Percentiles rank a stretch among this genome's conserved stretches.
Evolutionary conservation across 495 filamentous ascomycete genomes (phyloP).

Genomic region (Tuber microsphaerosporum): DNA sequence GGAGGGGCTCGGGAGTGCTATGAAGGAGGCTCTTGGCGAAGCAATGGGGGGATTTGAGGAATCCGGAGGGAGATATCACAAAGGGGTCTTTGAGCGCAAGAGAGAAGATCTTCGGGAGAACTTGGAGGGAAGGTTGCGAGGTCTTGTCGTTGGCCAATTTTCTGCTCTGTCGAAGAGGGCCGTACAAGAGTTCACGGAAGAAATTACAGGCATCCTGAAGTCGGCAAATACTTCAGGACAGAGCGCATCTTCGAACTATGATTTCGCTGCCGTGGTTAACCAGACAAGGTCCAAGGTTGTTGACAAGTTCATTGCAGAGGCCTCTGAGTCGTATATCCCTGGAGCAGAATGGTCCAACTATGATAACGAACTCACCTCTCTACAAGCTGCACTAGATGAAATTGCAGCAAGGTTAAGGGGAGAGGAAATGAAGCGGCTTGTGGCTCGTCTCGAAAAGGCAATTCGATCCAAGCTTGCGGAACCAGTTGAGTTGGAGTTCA

Average conservation of each 20-base stretch:
- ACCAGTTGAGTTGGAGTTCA: conserved; percentile 87
- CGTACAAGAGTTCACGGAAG: conserved; percentile 78
- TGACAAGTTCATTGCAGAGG: conserved; percentile 68
- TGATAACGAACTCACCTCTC: conserved; percentile 55
- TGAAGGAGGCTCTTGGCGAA: conserved; percentile 63
- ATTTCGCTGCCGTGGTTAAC: conserved; percentile 90
- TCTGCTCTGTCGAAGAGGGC: conserved; percentile 80
- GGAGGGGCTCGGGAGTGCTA: conserved; percentile 66
- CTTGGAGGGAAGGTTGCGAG: conserved; percentile 76
- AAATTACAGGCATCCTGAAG: conserved; percentile 52
- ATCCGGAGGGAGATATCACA: conserved; percentile 89
- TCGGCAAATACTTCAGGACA: conserved; percentile 61
- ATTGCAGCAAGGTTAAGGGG: conserved; percentile 72
- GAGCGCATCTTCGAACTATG: conserved; percentile 87
- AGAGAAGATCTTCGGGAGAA: conserved; percentile 75
- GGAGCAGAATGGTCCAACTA: conserved; percentile 49
- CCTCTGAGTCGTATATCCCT: conserved; percentile 62
- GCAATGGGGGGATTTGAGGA: conserved; percentile 76
- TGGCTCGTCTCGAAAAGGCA: conserved; percentile 83
- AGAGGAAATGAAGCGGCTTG: conserved; percentile 91
- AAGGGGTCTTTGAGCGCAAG: conserved; percentile 83
- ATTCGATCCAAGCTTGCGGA: conserved; percentile 80
- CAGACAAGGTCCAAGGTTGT: conserved; percentile 69
- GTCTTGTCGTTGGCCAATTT: conserved; percentile 79
- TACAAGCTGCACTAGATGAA: conserved; percentile 76